Percentiles rank a stretch among this genome's conserved stretches.
Conservation (phyloP, 192 early-diverging fungal species). For the Chytriomyces sp. region DNA sequence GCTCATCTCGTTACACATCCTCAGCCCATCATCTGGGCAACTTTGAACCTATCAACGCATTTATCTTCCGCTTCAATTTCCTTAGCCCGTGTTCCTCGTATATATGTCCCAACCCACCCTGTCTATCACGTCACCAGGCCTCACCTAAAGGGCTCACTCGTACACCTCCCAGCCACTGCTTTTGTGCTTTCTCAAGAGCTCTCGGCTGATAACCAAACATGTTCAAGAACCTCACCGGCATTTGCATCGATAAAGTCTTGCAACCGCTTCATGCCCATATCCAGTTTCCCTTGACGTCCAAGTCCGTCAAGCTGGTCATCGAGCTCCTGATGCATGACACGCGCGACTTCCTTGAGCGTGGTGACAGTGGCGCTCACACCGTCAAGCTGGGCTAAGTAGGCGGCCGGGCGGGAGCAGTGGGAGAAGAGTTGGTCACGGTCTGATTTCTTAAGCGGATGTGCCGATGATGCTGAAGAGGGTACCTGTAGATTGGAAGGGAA, state of each 20-base stretch:
- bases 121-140: too few species aligned
- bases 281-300: slow-evolving; percentile 47
- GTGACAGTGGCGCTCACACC: slow-evolving; percentile 47
- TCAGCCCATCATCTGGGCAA: too few species aligned
- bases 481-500: not conserved
- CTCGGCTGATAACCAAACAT: too few species aligned
- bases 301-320: slow-evolving; percentile 59
- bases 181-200: too few species aligned
- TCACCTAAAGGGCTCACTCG: too few species aligned
- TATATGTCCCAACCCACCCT: too few species aligned
- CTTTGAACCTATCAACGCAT: too few species aligned
- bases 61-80: too few species aligned
- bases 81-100: too few species aligned
- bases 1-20: too few species aligned
- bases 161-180: too few species aligned
- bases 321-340: slow-evolving; percentile 56
- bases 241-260: slow-evolving; percentile 58
- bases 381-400: slow-evolving; percentile 43
- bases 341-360: slow-evolving; percentile 52
- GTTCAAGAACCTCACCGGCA: slow-evolving; percentile 37
- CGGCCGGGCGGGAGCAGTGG: not conserved
- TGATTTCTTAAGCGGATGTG: not conserved
- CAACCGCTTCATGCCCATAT: slow-evolving; percentile 51
- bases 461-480: too few species aligned
- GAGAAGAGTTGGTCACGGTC: not conserved